Evolutionary conservation across 352 stramenopile species (phyloP).

Genomic region (Globisporangium carolinianum): DNA sequence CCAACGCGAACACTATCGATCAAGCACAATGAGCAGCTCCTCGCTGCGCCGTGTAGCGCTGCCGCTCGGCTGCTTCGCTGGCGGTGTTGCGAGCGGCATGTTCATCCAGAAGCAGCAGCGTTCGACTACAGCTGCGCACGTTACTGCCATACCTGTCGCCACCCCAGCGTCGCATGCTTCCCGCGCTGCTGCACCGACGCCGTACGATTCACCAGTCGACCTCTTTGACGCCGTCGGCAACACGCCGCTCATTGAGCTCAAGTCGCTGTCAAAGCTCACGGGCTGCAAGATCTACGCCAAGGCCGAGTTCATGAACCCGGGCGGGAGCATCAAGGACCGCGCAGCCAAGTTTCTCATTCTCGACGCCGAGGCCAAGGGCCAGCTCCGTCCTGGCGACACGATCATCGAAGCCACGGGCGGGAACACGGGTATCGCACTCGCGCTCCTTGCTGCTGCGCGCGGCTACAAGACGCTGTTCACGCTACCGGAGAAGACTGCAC

Average conservation of each 20-base stretch:
- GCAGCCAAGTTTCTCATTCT: conserved; percentile 90
- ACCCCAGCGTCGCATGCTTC: neutral
- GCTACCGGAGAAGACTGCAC: conserved; percentile 61
- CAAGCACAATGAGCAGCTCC: conserved; percentile 4
- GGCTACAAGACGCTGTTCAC: conserved; percentile 82
- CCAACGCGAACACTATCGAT: too few species aligned
- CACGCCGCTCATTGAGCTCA: conserved; percentile 68
- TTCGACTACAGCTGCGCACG: too few species aligned
- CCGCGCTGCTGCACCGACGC: neutral
- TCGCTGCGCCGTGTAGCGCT: conserved; percentile 11
- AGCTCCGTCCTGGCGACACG: conserved; percentile 63
- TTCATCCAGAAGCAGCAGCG: neutral
- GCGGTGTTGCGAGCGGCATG: conserved; percentile 12
- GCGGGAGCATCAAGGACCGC: conserved; percentile 92
- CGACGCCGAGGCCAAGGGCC: conserved; percentile 83
- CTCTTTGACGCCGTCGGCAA: conserved; percentile 66
- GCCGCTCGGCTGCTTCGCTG: conserved; percentile 12
- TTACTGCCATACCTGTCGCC: too few species aligned
- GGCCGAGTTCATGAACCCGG: conserved; percentile 87
- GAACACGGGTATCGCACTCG: conserved; percentile 91
- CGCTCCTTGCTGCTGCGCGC: conserved; percentile 78
- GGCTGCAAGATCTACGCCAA: conserved; percentile 76
- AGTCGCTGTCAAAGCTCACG: conserved; percentile 56
- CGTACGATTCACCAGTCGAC: conserved; percentile 39
- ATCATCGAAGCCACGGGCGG: conserved; percentile 84